Evolutionary conservation across 768 basidiomycete species (phyloP).

Genomic region (Termitomyces sp.): DNA sequence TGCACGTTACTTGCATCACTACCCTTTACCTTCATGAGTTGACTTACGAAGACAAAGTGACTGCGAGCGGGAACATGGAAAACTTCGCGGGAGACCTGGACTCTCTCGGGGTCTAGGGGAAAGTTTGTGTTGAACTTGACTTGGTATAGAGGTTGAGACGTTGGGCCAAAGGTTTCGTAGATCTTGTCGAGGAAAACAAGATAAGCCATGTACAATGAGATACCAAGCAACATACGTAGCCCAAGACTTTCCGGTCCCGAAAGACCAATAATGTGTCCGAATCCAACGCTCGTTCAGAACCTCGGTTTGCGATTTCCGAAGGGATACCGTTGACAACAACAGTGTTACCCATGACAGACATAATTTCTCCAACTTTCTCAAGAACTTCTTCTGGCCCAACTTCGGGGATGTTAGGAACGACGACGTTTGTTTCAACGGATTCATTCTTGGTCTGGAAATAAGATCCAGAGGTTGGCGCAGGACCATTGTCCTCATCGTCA

Average conservation of each 20-base stretch:
- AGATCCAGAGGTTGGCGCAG: constrained; percentile 28
- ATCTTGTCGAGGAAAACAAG: constrained; percentile 34
- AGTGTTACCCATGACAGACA: constrained; percentile 65
- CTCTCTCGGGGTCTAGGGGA: constrained; percentile 52
- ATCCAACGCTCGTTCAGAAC: constrained; percentile 68
- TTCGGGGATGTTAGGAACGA: constrained; percentile 56
- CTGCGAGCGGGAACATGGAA: constrained; percentile 82
- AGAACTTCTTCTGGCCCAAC: constrained; percentile 60
- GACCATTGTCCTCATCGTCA: constrained; percentile 50
- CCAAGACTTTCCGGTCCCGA: constrained; percentile 83
- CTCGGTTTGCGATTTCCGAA: constrained; percentile 34
- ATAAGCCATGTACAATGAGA: constrained; percentile 20
- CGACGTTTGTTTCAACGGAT: constrained; percentile 49
- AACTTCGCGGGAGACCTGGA: constrained; percentile 54
- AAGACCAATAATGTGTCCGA: constrained; percentile 89
- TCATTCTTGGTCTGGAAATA: constrained; percentile 71
- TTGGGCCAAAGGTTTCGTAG: constrained; percentile 95
- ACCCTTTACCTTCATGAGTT: constrained; percentile 68
- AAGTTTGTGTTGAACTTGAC: constrained; percentile 70
- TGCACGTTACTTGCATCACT: constrained; percentile 93
- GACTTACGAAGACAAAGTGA: constrained; percentile 75
- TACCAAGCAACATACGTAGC: constrained; percentile 62
- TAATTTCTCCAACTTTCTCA: constrained; percentile 73
- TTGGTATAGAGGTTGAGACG: constrained; percentile 84
- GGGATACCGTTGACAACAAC: constrained; percentile 67